phyloP scores from a whole-genome alignment of 2,329 filamentous ascomycete species.

The Curvularia verruculosa region DNA sequence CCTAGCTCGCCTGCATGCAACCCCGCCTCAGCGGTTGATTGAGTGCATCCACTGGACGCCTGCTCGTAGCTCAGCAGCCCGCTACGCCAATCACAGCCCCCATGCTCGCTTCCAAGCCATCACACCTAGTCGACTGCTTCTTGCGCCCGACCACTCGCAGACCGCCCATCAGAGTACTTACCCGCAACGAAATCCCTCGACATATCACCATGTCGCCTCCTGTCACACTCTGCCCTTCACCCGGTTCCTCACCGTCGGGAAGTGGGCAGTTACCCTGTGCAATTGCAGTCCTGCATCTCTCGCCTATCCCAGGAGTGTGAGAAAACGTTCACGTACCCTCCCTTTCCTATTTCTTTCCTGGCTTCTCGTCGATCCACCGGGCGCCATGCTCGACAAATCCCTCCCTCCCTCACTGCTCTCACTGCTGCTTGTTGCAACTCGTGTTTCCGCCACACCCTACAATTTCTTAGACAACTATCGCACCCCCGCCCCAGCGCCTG shows the following conservation, averaged over 20 bases:
- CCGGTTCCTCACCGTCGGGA: slow-evolving; percentile 33
- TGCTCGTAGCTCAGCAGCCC: slow-evolving; percentile 32
- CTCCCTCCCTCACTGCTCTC: slow-evolving; percentile 35
- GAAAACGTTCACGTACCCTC: slow-evolving; percentile 15
- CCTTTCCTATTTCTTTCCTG: slow-evolving; percentile 12
- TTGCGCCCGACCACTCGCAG: slow-evolving; percentile 37
- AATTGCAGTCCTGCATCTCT: slow-evolving; percentile 20
- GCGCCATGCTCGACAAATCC: slow-evolving; percentile 38
- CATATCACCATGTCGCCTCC: slow-evolving; percentile 37
- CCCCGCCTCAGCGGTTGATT: slow-evolving; percentile 45
- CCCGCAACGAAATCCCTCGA: slow-evolving; percentile 27
- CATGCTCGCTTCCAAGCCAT: slow-evolving; percentile 25
- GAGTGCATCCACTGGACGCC: slow-evolving; percentile 41
- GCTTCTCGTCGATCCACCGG: slow-evolving; percentile 8
- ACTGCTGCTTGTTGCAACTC: slow-evolving; percentile 33
- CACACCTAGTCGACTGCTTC: slow-evolving; percentile 29
- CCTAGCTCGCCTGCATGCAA: slow-evolving; percentile 21
- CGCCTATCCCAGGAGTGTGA: slow-evolving; percentile 14
- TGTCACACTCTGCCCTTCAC: slow-evolving; percentile 30
- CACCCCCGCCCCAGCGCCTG: slow-evolving; percentile 34
- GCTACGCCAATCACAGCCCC: slow-evolving; percentile 38
- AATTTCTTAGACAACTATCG: slow-evolving; percentile 36
- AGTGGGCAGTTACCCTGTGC: slow-evolving; percentile 17
- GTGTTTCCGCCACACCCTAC: slow-evolving; percentile 33
- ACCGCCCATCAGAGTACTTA: slow-evolving; percentile 28